Evolutionary conservation across 2,329 filamentous ascomycete genomes (phyloP).

Genomic region (Beauveria sp.): DNA sequence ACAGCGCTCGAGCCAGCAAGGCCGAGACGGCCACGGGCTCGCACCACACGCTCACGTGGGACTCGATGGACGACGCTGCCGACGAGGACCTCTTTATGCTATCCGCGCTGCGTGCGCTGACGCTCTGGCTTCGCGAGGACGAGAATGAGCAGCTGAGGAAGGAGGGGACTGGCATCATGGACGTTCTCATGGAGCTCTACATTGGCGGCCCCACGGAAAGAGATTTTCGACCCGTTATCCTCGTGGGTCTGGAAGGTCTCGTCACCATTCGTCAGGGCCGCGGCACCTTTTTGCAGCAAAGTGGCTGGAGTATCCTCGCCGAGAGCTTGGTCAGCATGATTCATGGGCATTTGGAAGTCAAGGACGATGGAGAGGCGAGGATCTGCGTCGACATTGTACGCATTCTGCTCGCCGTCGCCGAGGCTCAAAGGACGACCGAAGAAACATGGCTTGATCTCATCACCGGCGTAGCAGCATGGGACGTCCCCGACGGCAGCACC

Average conservation of each 20-base stretch:
- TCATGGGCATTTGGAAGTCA: constrained; percentile 18
- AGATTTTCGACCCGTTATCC: constrained; percentile 49
- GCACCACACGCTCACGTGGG: constrained; percentile 48
- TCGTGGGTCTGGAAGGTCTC: constrained; percentile 54
- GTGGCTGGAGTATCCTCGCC: constrained; percentile 47
- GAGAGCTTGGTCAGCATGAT: constrained; percentile 42
- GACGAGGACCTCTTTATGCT: constrained; percentile 52
- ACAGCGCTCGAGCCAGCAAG: constrained; percentile 40
- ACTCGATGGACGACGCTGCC: constrained; percentile 41
- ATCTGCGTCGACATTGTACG: constrained; percentile 50
- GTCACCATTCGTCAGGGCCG: constrained; percentile 40
- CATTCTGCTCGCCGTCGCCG: constrained; percentile 44
- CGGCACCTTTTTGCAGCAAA: constrained; percentile 39
- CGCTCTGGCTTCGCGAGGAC: constrained; percentile 63
- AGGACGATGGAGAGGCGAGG: constrained; percentile 27
- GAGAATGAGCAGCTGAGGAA: constrained; percentile 51
- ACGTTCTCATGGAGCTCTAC: constrained; percentile 53
- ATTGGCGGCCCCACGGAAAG: constrained; percentile 19
- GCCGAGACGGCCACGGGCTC: constrained; percentile 38
- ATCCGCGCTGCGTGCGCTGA: constrained; percentile 48
- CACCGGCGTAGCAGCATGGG: constrained; percentile 42
- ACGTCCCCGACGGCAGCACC: constrained; percentile 25
- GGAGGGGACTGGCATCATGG: constrained; percentile 51
- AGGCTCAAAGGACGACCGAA: constrained; percentile 35
- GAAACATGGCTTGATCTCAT: constrained; percentile 53